phyloP scores from a whole-genome alignment of 148 eudicot species.

The Oxyria digyna region DNA sequence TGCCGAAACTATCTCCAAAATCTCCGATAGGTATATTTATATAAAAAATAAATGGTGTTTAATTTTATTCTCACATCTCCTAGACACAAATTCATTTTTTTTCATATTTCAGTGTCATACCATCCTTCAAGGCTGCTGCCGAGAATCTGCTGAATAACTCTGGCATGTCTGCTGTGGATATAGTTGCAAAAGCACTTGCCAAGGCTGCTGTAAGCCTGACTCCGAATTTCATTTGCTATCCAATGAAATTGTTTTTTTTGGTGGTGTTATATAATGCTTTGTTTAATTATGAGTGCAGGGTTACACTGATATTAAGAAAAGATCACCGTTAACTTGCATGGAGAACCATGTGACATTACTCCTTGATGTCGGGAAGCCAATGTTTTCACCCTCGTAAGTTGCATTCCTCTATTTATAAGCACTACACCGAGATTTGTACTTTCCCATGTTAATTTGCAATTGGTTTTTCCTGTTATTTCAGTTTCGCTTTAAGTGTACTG shows the following conservation, averaged over 20 bases:
- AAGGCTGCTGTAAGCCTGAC: conserved; percentile 60
- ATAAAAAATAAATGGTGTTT: not conserved
- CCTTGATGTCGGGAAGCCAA: conserved; percentile 59
- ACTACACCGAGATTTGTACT: not conserved
- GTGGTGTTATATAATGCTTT: not conserved
- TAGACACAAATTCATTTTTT: not conserved
- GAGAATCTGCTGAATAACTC: conserved; percentile 68
- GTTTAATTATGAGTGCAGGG: conserved; percentile 39
- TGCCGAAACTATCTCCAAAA: conserved; percentile 45
- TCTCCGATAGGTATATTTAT: conserved; percentile 57
- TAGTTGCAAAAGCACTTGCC: conserved; percentile 91
- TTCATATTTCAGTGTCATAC: conserved; percentile 47
- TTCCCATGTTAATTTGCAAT: not conserved
- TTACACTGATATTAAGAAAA: conserved; percentile 61
- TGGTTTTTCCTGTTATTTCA: conserved; percentile 7
- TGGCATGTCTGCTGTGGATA: conserved; percentile 57
- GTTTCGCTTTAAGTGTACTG: conserved; percentile 48
- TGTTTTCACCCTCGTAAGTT: conserved; percentile 75
- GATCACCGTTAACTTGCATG: conserved; percentile 76
- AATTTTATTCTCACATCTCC: not conserved
- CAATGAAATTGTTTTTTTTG: not conserved
- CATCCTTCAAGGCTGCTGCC: conserved; percentile 81
- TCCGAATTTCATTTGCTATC: not conserved
- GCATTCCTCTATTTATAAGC: not conserved
- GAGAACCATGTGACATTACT: conserved; percentile 66